Conservation (phyloP, 2,329 filamentous ascomycete genomes). For the Diaporthe citriasiana region DNA sequence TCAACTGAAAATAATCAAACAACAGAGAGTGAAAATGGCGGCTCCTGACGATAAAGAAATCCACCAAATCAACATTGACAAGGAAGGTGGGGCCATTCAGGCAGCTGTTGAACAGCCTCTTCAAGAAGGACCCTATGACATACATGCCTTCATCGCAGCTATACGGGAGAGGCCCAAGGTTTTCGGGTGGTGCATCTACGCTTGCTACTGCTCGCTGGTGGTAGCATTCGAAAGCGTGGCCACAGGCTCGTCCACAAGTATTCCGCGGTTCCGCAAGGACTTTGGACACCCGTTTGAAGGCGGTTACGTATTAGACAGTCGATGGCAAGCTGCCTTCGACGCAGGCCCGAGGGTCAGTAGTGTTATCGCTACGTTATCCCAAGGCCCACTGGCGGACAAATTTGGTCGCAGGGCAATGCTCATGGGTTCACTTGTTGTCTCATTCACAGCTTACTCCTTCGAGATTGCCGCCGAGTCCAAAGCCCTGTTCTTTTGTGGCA, state of each 20-base stretch:
- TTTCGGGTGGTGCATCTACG: conserved; percentile 54
- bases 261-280: conserved; percentile 61
- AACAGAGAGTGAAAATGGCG: no score
- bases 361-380: conserved; percentile 51
- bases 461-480: conserved; percentile 52
- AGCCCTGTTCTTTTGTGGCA: conserved; percentile 57
- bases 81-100: no score
- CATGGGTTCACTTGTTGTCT: conserved; percentile 51
- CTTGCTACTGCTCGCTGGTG: conserved; percentile 56
- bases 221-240: conserved; percentile 59
- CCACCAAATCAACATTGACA: neutral
- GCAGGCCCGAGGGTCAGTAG: conserved; percentile 55
- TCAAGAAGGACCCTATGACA: neutral
- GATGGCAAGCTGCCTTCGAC: conserved; percentile 61
- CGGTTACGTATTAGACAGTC: conserved; percentile 56
- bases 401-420: conserved; percentile 52
- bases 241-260: conserved; percentile 56
- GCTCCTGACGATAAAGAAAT: neutral
- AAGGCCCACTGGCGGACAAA: conserved; percentile 54
- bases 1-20: no score
- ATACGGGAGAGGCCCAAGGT: conserved; percentile 16
- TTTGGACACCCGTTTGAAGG: conserved; percentile 56
- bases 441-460: conserved; percentile 4
- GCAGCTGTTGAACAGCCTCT: neutral
- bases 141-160: neutral